These are phyloP conservation scores for Meripilus lineatus DNA, from an alignment of 1,284 basidiomycete species.

Conservation along the genomic window DNA sequence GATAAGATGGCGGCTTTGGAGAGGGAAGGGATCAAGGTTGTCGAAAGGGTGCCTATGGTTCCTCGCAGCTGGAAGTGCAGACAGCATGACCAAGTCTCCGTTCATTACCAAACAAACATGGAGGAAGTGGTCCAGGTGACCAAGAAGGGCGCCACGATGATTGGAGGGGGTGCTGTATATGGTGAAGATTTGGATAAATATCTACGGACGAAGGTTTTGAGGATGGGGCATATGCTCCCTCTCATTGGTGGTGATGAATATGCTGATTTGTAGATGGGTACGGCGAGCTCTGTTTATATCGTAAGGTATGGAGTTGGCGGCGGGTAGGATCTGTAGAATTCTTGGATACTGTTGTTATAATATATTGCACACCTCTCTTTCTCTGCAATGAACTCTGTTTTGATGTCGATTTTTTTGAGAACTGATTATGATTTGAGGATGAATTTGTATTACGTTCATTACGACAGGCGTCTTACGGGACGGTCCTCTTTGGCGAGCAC, in stretches of 20 bases:
- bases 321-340: not conserved
- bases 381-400: not conserved
- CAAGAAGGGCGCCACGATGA: constrained; percentile 73
- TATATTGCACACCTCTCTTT: not conserved
- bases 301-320: not conserved
- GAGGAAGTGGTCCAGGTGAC: constrained; percentile 34
- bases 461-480: too few species aligned
- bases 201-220: constrained; percentile 89
- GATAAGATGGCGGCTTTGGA: constrained; percentile 91
- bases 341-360: not conserved
- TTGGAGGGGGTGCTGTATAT: constrained; percentile 76
- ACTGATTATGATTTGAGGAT: too few species aligned
- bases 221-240: constrained; percentile 94
- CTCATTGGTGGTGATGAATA: constrained; percentile 33
- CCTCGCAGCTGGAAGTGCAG: constrained; percentile 80
- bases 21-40: constrained; percentile 77
- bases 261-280: too few species aligned
- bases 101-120: constrained; percentile 20
- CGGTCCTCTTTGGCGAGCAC: too few species aligned
- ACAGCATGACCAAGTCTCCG: constrained; percentile 30
- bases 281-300: too few species aligned
- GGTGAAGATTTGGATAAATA: constrained; percentile 95
- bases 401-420: too few species aligned
- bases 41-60: constrained; percentile 91
- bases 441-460: too few species aligned